Evolutionary conservation across 2,329 filamentous ascomycete genomes (phyloP).

Genomic region (Boeremia exigua): DNA sequence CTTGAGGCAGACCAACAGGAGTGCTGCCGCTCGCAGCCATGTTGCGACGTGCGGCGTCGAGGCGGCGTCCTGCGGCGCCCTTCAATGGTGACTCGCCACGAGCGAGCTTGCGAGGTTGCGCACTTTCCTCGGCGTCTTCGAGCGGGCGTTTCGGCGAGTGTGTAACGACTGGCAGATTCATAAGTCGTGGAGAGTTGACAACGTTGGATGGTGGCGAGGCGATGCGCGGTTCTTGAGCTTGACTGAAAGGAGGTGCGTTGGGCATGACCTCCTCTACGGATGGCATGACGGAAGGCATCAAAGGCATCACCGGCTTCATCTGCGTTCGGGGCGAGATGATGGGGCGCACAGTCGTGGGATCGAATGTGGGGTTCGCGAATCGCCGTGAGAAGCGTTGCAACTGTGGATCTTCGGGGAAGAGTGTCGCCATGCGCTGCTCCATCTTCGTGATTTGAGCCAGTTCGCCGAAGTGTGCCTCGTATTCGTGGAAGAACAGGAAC

Average conservation of each 20-base stretch:
- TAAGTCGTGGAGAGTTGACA: constrained; percentile 40
- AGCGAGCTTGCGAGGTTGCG: constrained; percentile 82
- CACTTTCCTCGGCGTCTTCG: constrained; percentile 71
- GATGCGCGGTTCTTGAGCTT: constrained; percentile 29
- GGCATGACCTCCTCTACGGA: constrained; percentile 40
- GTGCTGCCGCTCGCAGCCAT: constrained; percentile 37
- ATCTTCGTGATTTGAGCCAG: constrained; percentile 88
- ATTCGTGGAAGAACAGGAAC: constrained; percentile 91
- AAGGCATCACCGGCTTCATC: constrained; percentile 60
- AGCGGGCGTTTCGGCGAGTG: constrained; percentile 57
- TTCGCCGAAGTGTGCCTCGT: constrained; percentile 93
- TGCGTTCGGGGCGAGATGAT: constrained; percentile 84
- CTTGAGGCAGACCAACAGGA: constrained; percentile 29
- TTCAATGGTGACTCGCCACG: constrained; percentile 94
- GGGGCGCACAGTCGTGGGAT: constrained; percentile 79
- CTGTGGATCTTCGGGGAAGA: constrained; percentile 88
- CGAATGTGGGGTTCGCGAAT: constrained; percentile 72
- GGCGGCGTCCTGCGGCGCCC: constrained; percentile 81
- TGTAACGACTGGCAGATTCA: constrained; percentile 30
- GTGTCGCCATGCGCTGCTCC: constrained; percentile 88
- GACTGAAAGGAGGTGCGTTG: constrained; percentile 24
- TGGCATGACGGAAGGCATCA: constrained; percentile 51
- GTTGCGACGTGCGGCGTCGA: constrained; percentile 73
- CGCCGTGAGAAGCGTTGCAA: constrained; percentile 77
- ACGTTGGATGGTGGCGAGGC: constrained; percentile 31